These are phyloP conservation scores for Penicillium rolfsii DNA, from an alignment of 2,329 filamentous ascomycete species.

Conservation along the genomic window DNA sequence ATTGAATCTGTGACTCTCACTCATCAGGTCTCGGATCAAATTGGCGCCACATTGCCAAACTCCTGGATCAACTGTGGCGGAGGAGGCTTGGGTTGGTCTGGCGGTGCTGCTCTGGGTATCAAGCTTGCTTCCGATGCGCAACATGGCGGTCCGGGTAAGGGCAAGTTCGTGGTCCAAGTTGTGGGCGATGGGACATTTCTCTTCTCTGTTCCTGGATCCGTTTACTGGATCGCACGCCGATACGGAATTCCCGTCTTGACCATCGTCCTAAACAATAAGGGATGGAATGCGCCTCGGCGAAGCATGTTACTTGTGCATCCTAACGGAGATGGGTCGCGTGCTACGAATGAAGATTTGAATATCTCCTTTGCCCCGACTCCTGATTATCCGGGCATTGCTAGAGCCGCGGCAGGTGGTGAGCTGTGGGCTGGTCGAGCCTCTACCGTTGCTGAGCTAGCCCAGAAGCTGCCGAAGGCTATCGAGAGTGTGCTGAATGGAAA, in stretches of 20 bases:
- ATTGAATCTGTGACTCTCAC: constrained; percentile 79
- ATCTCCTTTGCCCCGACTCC: constrained; percentile 68
- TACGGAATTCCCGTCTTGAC: constrained; percentile 69
- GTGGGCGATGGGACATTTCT: constrained; percentile 71
- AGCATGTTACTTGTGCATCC: constrained; percentile 69
- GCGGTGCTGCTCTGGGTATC: constrained; percentile 73
- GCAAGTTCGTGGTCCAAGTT: constrained; percentile 65
- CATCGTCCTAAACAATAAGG: constrained; percentile 71
- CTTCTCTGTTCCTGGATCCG: constrained; percentile 66
- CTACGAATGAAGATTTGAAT: constrained; percentile 66
- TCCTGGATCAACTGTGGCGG: constrained; percentile 82
- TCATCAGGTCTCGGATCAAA: constrained; percentile 68
- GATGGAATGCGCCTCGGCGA: constrained; percentile 68
- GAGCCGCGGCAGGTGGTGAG: constrained; percentile 65
- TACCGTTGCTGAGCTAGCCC: constrained; percentile 59
- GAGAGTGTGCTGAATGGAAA: constrained; percentile 60
- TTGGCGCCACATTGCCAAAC: constrained; percentile 68
- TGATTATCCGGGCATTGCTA: constrained; percentile 69
- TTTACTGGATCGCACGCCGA: constrained; percentile 69
- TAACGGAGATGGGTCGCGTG: constrained; percentile 63
- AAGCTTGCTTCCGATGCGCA: constrained; percentile 68
- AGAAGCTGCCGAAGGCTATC: constrained; percentile 61
- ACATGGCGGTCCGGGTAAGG: constrained; percentile 54
- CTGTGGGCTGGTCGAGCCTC: constrained; percentile 64
- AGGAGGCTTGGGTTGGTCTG: constrained; percentile 79